Evolutionary conservation across 306 rosid species (phyloP).

Genomic region (Crotalaria pallida): DNA sequence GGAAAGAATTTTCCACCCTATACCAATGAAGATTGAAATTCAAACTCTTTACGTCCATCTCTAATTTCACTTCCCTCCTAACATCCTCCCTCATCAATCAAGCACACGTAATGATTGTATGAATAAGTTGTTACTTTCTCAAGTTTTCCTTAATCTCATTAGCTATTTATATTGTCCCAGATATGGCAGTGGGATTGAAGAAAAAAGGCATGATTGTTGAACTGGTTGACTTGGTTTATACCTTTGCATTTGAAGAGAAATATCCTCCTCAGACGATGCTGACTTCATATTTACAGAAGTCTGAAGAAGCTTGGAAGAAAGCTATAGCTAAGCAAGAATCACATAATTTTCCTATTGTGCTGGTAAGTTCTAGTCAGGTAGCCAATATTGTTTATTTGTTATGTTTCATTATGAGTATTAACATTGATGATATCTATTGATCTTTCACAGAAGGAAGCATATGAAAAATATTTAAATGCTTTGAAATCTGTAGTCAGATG

Average conservation of each 20-base stretch:
- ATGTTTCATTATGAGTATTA: slow-evolving; percentile 19
- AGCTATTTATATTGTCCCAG: slow-evolving; percentile 28
- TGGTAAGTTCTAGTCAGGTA: slow-evolving; percentile 37
- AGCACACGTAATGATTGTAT: neutral
- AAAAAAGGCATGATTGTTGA: slow-evolving; percentile 36
- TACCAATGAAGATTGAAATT: neutral
- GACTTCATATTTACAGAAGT: slow-evolving; percentile 42
- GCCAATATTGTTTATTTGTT: slow-evolving; percentile 8
- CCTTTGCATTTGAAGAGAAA: slow-evolving; percentile 53
- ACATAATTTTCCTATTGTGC: slow-evolving; percentile 15
- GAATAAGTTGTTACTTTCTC: slow-evolving; percentile 12
- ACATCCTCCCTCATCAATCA: neutral
- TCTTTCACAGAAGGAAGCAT: slow-evolving; percentile 42
- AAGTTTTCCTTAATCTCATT: neutral
- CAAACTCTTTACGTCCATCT: neutral
- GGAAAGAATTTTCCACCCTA: neutral
- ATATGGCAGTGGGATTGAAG: slow-evolving; percentile 37
- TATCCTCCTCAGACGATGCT: slow-evolving; percentile 35
- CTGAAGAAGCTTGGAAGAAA: slow-evolving; percentile 50
- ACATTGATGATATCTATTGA: slow-evolving; percentile 10
- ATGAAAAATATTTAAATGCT: slow-evolving; percentile 52
- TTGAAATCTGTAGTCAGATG: slow-evolving; percentile 45
- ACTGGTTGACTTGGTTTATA: slow-evolving; percentile 49
- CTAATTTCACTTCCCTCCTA: neutral
- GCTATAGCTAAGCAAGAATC: slow-evolving; percentile 31